Evolutionary conservation across 345 rosid genomes (phyloP).

Genomic region (Raphanus sativus): DNA sequence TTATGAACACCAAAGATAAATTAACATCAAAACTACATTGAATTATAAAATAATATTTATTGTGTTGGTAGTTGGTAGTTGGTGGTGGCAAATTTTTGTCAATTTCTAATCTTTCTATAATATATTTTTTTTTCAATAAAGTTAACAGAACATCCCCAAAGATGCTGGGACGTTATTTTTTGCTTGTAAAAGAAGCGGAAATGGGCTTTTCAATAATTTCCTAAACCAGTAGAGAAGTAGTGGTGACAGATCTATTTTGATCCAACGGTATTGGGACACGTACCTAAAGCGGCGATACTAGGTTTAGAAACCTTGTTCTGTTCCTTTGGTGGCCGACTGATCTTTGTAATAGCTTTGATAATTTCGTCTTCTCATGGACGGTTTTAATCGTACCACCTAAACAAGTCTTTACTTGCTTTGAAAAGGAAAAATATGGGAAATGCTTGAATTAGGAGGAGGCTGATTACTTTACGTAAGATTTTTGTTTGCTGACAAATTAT

Average conservation of each 20-base stretch:
- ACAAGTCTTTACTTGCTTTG: too few relatives aligned
- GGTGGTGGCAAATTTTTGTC: conserved; percentile 23
- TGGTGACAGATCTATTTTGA: conserved; percentile 36
- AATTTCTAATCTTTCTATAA: neutral
- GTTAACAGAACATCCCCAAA: conserved; percentile 25
- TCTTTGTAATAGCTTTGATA: neutral
- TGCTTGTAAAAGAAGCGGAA: neutral
- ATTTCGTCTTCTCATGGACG: too few relatives aligned
- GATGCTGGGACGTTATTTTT: conserved; percentile 16
- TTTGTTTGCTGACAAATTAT: too few relatives aligned
- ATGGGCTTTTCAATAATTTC: conserved; percentile 12
- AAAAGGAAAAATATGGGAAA: too few relatives aligned
- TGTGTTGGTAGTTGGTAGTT: conserved; percentile 15
- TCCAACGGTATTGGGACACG: conserved; percentile 13
- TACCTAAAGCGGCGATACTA: conserved; percentile 7
- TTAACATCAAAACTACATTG: too few relatives aligned
- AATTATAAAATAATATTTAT: too few relatives aligned
- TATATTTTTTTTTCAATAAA: neutral
- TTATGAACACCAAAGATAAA: too few relatives aligned
- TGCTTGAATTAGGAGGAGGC: too few relatives aligned
- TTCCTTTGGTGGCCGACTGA: conserved; percentile 24
- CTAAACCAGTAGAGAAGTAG: conserved; percentile 16
- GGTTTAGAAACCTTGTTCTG: neutral
- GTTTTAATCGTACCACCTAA: too few relatives aligned
- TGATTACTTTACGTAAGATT: too few relatives aligned